Conservation (phyloP, 768 basidiomycete genomes). For the Tulasnella sp. region DNA sequence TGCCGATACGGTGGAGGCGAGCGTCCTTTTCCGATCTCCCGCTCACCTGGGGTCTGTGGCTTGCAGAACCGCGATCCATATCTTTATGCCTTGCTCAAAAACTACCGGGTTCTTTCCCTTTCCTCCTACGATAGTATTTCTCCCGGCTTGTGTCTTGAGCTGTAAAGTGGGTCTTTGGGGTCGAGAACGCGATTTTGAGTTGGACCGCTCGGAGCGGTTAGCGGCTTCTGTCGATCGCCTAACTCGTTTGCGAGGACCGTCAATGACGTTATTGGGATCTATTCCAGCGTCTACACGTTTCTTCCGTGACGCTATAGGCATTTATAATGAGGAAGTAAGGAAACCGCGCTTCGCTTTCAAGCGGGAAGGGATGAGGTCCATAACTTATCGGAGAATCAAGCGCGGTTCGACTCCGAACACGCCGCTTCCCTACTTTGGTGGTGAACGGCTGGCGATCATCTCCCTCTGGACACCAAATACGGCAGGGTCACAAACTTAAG, state of each 20-base stretch:
- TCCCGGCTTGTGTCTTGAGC: constrained; percentile 13
- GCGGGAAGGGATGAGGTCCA: background rate
- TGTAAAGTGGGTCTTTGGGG: constrained; percentile 15
- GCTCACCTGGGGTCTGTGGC: constrained; percentile 87
- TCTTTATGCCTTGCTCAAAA: constrained; percentile 41
- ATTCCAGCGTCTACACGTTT: constrained; percentile 12
- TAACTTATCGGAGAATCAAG: background rate
- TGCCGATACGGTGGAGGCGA: constrained; percentile 20
- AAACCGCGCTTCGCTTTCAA: background rate
- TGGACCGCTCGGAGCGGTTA: constrained; percentile 4
- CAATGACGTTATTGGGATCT: constrained; percentile 17
- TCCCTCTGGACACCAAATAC: background rate
- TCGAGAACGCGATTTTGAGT: constrained; percentile 17
- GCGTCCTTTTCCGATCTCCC: background rate
- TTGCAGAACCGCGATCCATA: constrained; percentile 77
- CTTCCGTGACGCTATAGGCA: constrained; percentile 2
- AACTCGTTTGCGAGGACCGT: constrained; percentile 13
- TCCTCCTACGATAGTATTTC: background rate
- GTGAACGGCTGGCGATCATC: background rate
- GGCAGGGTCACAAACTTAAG: background rate
- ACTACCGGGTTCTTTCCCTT: background rate
- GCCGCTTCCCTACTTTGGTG: background rate
- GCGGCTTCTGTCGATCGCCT: background rate
- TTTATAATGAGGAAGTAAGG: background rate
- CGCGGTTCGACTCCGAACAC: background rate